Percentiles rank a stretch among this genome's conserved stretches.
These are phyloP conservation scores for Mucor indicus DNA, from an alignment of 371 early-diverging fungal genomes.

Conservation along the genomic window DNA sequence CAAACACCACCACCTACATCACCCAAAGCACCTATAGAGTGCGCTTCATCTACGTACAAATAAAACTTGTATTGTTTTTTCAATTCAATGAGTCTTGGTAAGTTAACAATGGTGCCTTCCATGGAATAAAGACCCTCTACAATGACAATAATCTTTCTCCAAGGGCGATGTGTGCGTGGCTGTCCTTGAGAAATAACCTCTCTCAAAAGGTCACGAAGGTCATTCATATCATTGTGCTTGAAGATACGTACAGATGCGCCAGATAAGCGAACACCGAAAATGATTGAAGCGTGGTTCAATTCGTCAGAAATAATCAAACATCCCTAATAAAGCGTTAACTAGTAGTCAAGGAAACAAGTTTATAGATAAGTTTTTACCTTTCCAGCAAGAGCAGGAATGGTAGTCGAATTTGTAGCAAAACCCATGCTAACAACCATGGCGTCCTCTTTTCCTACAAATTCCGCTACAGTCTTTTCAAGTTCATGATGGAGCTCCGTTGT, in stretches of 20 bases:
- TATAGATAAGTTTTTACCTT: slow-evolving; percentile 46
- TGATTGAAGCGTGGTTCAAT: slow-evolving; percentile 95
- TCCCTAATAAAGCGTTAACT: slow-evolving; percentile 35
- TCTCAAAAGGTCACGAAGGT: slow-evolving; percentile 83
- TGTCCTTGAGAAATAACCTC: slow-evolving; percentile 97
- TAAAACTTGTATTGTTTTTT: slow-evolving; percentile 97
- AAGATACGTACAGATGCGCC: slow-evolving; percentile 93
- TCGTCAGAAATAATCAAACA: slow-evolving; percentile 95
- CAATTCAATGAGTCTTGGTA: slow-evolving; percentile 88
- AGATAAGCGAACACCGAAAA: slow-evolving; percentile 93
- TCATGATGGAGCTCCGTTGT: slow-evolving; percentile 66
- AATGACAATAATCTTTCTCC: slow-evolving; percentile 97
- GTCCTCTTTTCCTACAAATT: slow-evolving; percentile 93
- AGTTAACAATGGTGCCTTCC: slow-evolving; percentile 94
- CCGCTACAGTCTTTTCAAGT: slow-evolving; percentile 89
- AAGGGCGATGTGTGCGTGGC: slow-evolving; percentile 96
- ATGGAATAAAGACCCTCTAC: slow-evolving; percentile 98
- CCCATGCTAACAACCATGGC: slow-evolving; percentile 98
- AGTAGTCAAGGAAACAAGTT: neutral
- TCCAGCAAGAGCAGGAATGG: slow-evolving; percentile 88
- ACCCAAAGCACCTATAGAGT: slow-evolving; percentile 97
- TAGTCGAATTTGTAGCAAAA: slow-evolving; percentile 98
- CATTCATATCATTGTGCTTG: slow-evolving; percentile 86
- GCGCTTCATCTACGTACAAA: slow-evolving; percentile 99
- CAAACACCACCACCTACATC: slow-evolving; percentile 94